A percentile compares a stretch with the other conserved stretches of the same genome.
Evolutionary conservation across 1,284 basidiomycete genomes (phyloP).

Genomic region (Austroboletus rostrupii): DNA sequence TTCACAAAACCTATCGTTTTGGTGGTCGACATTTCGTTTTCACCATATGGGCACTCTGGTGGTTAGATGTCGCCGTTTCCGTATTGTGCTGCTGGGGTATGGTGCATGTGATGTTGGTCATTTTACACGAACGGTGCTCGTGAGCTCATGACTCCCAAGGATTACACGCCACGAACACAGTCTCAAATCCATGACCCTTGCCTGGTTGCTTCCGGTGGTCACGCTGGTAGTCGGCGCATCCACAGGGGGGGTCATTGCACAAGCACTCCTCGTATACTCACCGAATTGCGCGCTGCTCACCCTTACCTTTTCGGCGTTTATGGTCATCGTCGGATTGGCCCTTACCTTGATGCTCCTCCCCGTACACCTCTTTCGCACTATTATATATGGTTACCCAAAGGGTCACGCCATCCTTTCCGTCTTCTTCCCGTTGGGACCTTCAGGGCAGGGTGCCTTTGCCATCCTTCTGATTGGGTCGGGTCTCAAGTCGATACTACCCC

Average conservation of each 20-base stretch:
- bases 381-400: constrained; percentile 44
- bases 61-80: constrained; percentile 61
- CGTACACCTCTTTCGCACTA: constrained; percentile 44
- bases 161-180: constrained; percentile 60
- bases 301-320: constrained; percentile 45
- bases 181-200: constrained; percentile 51
- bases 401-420: constrained; percentile 51
- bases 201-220: constrained; percentile 72
- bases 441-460: constrained; percentile 58
- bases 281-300: constrained; percentile 53
- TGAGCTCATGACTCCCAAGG: constrained; percentile 35
- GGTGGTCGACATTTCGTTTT: constrained; percentile 57
- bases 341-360: constrained; percentile 54
- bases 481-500: constrained; percentile 37
- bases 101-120: constrained; percentile 59
- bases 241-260: constrained; percentile 58
- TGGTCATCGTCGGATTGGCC: constrained; percentile 57
- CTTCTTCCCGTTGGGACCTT: constrained; percentile 56
- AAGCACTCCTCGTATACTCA: constrained; percentile 43
- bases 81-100: constrained; percentile 60
- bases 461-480: constrained; percentile 43
- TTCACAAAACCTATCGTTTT: constrained; percentile 41
- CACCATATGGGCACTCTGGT: constrained; percentile 72
- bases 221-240: constrained; percentile 67
- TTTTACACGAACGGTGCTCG: background rate